A percentile compares a stretch with the other conserved stretches of the same genome.
phyloP scores from a whole-genome alignment of 805 yeast species.

The Wickerhamiella cacticola region DNA sequence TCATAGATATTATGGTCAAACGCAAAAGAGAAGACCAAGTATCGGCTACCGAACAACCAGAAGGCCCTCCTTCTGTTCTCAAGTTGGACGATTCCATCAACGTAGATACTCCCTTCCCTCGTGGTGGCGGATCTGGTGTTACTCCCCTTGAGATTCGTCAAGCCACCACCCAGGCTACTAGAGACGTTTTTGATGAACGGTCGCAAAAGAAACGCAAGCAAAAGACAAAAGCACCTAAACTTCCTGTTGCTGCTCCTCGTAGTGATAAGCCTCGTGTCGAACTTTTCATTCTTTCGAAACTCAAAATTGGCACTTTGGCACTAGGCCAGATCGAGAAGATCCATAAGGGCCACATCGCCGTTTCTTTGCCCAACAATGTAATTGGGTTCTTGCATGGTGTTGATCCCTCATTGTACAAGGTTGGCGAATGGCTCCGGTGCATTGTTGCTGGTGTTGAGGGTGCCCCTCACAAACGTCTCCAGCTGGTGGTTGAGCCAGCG shows the following conservation, averaged over 20 bases:
- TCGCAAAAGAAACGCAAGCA: constrained; percentile 30
- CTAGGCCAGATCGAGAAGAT: constrained; percentile 65
- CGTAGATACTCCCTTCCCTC: constrained; percentile 62
- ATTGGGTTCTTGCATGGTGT: constrained; percentile 40
- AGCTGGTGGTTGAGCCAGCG: constrained; percentile 54
- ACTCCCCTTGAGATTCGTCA: constrained; percentile 86
- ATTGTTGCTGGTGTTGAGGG: constrained; percentile 46
- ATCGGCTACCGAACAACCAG: background rate
- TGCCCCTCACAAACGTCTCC: constrained; percentile 29
- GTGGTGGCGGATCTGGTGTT: constrained; percentile 75
- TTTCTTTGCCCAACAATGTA: constrained; percentile 70
- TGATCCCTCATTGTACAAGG: constrained; percentile 34
- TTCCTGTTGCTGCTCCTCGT: constrained; percentile 21
- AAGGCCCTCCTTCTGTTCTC: constrained; percentile 3
- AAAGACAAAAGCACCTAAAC: constrained; percentile 19
- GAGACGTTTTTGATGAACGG: constrained; percentile 43
- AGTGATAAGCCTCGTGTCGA: constrained; percentile 37
- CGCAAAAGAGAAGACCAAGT: constrained; percentile 9
- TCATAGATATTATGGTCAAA: constrained; percentile 7
- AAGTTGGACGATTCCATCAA: constrained; percentile 2
- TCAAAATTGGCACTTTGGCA: constrained; percentile 60
- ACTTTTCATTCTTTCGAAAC: constrained; percentile 45
- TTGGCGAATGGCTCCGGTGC: constrained; percentile 85
- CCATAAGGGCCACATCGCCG: constrained; percentile 47
- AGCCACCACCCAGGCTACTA: constrained; percentile 83